Evolutionary conservation across 768 basidiomycete genomes (phyloP).

Genomic region (Mycena epipterygia): DNA sequence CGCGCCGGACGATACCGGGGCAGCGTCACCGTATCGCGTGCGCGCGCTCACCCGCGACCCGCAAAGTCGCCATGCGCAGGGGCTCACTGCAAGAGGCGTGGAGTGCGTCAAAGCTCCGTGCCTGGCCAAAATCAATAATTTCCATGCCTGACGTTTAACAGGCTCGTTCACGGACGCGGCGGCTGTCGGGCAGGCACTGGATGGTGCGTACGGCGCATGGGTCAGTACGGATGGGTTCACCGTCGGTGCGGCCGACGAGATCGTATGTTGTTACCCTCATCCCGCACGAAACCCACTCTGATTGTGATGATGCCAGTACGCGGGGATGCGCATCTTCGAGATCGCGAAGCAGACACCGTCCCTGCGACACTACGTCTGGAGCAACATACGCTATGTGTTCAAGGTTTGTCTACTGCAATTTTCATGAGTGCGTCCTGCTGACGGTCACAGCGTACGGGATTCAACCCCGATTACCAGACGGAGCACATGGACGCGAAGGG

Average conservation of each 20-base stretch:
- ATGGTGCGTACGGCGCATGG: constrained; percentile 57
- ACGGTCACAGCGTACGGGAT: constrained; percentile 48
- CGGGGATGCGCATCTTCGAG: constrained; percentile 59
- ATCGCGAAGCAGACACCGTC: constrained; percentile 49
- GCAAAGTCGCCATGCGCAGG: constrained; percentile 46
- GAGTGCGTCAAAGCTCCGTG: constrained; percentile 53
- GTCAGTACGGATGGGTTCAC: constrained; percentile 58
- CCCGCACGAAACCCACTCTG: not conserved
- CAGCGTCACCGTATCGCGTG: constrained; percentile 54
- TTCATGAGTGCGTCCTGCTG: not conserved
- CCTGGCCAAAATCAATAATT: too few species aligned
- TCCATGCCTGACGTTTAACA: constrained; percentile 6
- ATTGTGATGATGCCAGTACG: constrained; percentile 35
- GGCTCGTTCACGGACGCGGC: constrained; percentile 53
- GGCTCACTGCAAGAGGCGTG: constrained; percentile 51
- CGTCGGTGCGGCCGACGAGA: constrained; percentile 55
- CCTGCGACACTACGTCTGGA: constrained; percentile 57
- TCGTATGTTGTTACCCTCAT: constrained; percentile 31
- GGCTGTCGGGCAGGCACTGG: constrained; percentile 45
- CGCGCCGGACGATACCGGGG: constrained; percentile 32
- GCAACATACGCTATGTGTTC: constrained; percentile 30
- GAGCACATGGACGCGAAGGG: constrained; percentile 27
- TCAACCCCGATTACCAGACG: constrained; percentile 14
- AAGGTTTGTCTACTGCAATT: constrained; percentile 31
- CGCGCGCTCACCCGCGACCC: constrained; percentile 58